Evolutionary conservation across 495 filamentous ascomycete genomes (phyloP).

Genomic region (Penicillium silybi): DNA sequence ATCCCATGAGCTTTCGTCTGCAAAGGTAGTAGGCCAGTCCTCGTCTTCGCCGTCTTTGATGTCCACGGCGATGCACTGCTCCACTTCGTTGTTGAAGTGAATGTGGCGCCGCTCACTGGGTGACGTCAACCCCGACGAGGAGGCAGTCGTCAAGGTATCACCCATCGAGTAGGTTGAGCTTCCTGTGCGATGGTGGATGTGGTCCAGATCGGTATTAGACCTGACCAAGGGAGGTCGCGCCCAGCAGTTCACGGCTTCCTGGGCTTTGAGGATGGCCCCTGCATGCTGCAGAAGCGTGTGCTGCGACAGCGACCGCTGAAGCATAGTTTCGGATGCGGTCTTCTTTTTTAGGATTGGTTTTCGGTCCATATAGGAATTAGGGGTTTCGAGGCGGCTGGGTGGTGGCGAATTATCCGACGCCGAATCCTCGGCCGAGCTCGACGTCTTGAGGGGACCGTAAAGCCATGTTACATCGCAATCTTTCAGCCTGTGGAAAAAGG

Average conservation of each 20-base stretch:
- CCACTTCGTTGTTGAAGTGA: conserved; percentile 92
- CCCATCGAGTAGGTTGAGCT: conserved; percentile 27
- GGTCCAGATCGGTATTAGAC: conserved; percentile 64
- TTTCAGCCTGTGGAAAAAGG: conserved; percentile 65
- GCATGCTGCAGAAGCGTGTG: conserved; percentile 93
- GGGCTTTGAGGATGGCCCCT: conserved; percentile 85
- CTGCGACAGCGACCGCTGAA: conserved; percentile 84
- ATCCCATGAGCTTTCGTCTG: conserved; percentile 63
- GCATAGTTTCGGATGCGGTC: conserved; percentile 91
- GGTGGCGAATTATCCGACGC: conserved; percentile 47
- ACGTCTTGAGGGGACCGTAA: conserved; percentile 86
- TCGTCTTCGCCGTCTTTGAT: conserved; percentile 73
- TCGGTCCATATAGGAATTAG: conserved; percentile 73
- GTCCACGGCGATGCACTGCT: conserved; percentile 94
- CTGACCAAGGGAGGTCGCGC: conserved; percentile 47
- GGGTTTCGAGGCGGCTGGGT: conserved; percentile 65
- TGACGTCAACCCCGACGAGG: conserved; percentile 53
- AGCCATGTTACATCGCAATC: conserved; percentile 98
- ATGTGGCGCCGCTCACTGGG: conserved; percentile 80
- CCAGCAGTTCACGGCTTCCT: conserved; percentile 58
- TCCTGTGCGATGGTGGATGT: conserved; percentile 38
- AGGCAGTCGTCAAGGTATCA: conserved; percentile 29
- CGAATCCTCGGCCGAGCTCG: conserved; percentile 35
- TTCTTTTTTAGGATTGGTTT: conserved; percentile 97
- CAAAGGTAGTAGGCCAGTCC: conserved; percentile 41